phyloP scores from a whole-genome alignment of 2,329 filamentous ascomycete genomes.

The Ceratocystis papillata region DNA sequence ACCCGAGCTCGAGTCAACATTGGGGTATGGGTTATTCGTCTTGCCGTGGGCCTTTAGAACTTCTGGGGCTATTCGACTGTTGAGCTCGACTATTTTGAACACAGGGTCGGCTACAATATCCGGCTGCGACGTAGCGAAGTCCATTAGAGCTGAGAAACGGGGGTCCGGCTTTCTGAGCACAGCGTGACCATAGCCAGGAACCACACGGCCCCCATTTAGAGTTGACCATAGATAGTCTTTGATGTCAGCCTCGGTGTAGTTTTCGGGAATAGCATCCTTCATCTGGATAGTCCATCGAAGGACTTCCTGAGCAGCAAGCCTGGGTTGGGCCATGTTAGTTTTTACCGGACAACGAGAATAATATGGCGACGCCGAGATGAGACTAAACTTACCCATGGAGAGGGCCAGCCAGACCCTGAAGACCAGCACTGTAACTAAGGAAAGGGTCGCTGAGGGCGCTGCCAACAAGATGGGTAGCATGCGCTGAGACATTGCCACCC shows the following conservation, averaged over 20 bases:
- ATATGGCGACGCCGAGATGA: neutral
- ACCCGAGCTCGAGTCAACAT: slow-evolving; percentile 86
- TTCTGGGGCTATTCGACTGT: slow-evolving; percentile 78
- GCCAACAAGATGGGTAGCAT: slow-evolving; percentile 88
- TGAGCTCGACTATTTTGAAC: slow-evolving; percentile 88
- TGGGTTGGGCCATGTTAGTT: slow-evolving; percentile 26
- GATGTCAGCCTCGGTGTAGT: slow-evolving; percentile 71
- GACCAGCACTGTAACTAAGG: slow-evolving; percentile 88
- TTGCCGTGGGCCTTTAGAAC: slow-evolving; percentile 94
- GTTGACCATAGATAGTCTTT: slow-evolving; percentile 85
- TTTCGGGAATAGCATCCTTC: slow-evolving; percentile 72
- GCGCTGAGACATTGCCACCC: slow-evolving; percentile 93
- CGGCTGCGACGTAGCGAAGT: slow-evolving; percentile 75
- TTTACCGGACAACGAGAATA: too few species aligned
- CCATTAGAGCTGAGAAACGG: slow-evolving; percentile 91
- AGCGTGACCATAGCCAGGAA: slow-evolving; percentile 90
- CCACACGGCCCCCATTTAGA: slow-evolving; percentile 84
- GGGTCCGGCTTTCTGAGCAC: slow-evolving; percentile 95
- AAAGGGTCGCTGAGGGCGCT: slow-evolving; percentile 90
- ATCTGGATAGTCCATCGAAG: slow-evolving; percentile 95
- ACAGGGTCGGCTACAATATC: slow-evolving; percentile 80
- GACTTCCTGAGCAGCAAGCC: slow-evolving; percentile 91
- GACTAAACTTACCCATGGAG: slow-evolving; percentile 57
- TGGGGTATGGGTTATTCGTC: slow-evolving; percentile 96
- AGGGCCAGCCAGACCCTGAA: slow-evolving; percentile 59